Base-by-base conservation (phyloP, 768 basidiomycete species). In the Suillus hirtellus region DNA sequence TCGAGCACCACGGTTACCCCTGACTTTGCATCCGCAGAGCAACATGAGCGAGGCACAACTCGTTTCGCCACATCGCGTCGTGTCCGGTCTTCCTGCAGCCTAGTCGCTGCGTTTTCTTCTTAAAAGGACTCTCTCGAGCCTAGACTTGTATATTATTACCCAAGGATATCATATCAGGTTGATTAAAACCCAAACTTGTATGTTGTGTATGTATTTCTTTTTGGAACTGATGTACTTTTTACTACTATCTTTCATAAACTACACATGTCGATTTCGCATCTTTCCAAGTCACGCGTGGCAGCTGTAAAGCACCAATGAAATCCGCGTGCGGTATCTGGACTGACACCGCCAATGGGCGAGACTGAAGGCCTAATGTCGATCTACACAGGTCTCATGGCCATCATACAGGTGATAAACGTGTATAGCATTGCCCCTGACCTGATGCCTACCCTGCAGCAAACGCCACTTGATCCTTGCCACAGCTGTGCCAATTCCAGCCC, bases 11-110 rank as follows among this genome's bases (percentile, higher is more conserved):
- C 71, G 64, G 17, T 65, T 72, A 50, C 60, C 68, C 10, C 60
- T 62, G 59, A 68, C 65, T 6, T 66, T 67, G 4, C 72, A 66
- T 38, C 65, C 69, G 44, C 59, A 67, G 47, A 68, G 69, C 56
- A 67, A 44, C 60, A 87, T 86, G 86, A 73, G 78, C 54, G 84
- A 86, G 69, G 78, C 79, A 3, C 80, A 82, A 31, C 81, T 80
- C 67, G 64, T 50, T 42, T 65, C 65, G 53, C 66, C 72, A 14
- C 69, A 60, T 46, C 66, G 63, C 46, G 58, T 56, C 55, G 42
- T 14, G 38, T 42, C 27, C 27, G 55, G 63, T 43, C 19, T 55
- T 17, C 46, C 27, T 43, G 64, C 59, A 17, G 70, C 52, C 52
- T 72, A 66, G 59, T 40, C n/a, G 38, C 27, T 59, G 47, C 42